phyloP scores from a whole-genome alignment of 2,329 filamentous ascomycete species.

The Penicillium sp. region DNA sequence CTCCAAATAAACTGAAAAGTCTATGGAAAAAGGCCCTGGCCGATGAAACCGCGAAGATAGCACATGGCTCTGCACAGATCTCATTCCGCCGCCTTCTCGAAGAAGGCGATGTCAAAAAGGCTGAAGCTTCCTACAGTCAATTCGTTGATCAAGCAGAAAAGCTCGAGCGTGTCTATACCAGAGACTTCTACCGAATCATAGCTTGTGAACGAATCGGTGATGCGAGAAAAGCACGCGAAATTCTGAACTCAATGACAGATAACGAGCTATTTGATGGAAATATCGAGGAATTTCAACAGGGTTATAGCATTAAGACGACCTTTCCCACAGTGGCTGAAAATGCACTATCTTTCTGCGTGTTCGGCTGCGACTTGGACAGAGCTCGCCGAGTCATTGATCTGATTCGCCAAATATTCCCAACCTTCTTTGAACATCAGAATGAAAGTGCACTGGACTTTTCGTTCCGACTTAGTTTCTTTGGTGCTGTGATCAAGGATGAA shows the following conservation, averaged over 20 bases:
- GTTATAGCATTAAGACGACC: constrained; percentile 7
- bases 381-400: constrained; percentile 16
- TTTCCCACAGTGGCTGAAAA: constrained; percentile 19
- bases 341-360: constrained; percentile 18
- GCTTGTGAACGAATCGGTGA: constrained; percentile 24
- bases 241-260: constrained; percentile 24
- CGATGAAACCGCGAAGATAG: constrained; percentile 10
- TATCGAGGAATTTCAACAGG: constrained; percentile 13
- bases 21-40: constrained; percentile 17
- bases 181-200: constrained; percentile 21
- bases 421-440: constrained; percentile 15
- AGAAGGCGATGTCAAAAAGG: constrained; percentile 13
- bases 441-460: constrained; percentile 18
- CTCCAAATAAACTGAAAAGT: not conserved
- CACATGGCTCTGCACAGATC: constrained; percentile 4
- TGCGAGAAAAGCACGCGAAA: constrained; percentile 12
- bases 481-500: constrained; percentile 17
- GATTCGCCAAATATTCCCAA: constrained; percentile 15
- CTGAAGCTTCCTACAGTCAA: constrained; percentile 11
- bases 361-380: constrained; percentile 17
- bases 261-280: constrained; percentile 19
- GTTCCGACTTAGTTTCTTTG: constrained; percentile 17
- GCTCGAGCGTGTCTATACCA: constrained; percentile 12
- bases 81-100: constrained; percentile 8
- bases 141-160: constrained; percentile 15